phyloP scores from a whole-genome alignment of 208 protist species.

The Phytomonas sp. region DNA sequence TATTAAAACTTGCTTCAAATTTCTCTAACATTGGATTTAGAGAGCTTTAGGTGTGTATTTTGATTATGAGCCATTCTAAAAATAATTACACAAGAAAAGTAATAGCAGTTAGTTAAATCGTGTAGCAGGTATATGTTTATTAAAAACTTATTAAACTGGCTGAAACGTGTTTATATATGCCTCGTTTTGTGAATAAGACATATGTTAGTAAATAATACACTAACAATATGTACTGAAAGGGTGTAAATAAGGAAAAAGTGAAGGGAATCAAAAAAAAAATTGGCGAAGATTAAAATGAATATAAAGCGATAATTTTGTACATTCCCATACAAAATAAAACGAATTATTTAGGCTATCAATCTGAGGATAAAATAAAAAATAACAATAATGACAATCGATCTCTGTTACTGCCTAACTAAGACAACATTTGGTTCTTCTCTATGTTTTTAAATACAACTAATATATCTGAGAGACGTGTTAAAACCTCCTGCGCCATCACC shows the following conservation, averaged over 20 bases:
- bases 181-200: neutral
- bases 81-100: neutral
- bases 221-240: neutral
- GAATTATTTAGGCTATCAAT: neutral
- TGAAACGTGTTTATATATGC: neutral
- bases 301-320: neutral
- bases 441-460: slow-evolving; percentile 38
- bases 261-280: neutral
- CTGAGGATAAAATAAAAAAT: neutral
- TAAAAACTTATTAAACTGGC: neutral
- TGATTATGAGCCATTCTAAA: neutral
- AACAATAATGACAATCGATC: neutral
- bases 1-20: neutral
- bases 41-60: neutral
- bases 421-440: slow-evolving; percentile 13
- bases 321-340: neutral
- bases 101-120: neutral
- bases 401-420: neutral
- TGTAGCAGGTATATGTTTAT: neutral
- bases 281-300: neutral
- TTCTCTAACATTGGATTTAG: neutral
- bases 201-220: neutral
- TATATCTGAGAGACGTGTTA: slow-evolving; percentile 43
- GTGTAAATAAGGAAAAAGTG: neutral
- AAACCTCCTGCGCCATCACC: slow-evolving; percentile 28